Conservation (phyloP, 495 filamentous ascomycete species). For the Monascus purpureus region DNA sequence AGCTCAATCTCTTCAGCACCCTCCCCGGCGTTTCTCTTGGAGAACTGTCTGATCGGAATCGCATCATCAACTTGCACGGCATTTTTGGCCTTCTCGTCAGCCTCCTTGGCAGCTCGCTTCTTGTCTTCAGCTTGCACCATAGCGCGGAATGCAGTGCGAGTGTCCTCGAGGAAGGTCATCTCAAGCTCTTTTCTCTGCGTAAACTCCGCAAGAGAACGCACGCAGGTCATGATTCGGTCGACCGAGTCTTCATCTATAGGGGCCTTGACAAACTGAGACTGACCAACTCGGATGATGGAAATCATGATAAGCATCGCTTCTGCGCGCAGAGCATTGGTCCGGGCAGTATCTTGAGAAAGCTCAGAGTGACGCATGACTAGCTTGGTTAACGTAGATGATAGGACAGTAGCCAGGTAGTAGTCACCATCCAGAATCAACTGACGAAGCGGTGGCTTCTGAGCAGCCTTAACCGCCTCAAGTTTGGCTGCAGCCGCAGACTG, state of each 20-base stretch:
- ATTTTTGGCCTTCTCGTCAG: slow-evolving; percentile 80
- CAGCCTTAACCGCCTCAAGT: slow-evolving; percentile 91
- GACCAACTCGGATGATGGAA: slow-evolving; percentile 91
- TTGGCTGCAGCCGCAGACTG: slow-evolving; percentile 79
- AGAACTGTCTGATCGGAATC: slow-evolving; percentile 78
- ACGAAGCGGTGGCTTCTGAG: slow-evolving; percentile 88
- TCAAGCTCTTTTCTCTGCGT: slow-evolving; percentile 78
- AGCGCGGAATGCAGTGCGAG: slow-evolving; percentile 88
- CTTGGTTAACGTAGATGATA: slow-evolving; percentile 91
- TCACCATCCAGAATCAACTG: slow-evolving; percentile 95
- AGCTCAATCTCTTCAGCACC: slow-evolving; percentile 73
- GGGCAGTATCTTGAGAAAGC: slow-evolving; percentile 71
- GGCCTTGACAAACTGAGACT: slow-evolving; percentile 94
- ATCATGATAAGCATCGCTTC: slow-evolving; percentile 99
- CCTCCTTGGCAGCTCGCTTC: slow-evolving; percentile 85
- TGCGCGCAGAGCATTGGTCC: slow-evolving; percentile 86
- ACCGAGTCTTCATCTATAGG: slow-evolving; percentile 97
- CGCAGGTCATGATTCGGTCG: slow-evolving; percentile 93
- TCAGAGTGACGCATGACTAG: slow-evolving; percentile 97
- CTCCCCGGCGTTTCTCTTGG: slow-evolving; percentile 80
- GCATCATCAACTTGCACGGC: slow-evolving; percentile 94
- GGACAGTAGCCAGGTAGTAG: slow-evolving; percentile 89
- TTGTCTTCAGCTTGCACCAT: slow-evolving; percentile 98
- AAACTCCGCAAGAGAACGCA: slow-evolving; percentile 87
- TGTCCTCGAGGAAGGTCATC: slow-evolving; percentile 88